phyloP scores from a whole-genome alignment of 2,329 filamentous ascomycete genomes.

The Thelonectria discophora region DNA sequence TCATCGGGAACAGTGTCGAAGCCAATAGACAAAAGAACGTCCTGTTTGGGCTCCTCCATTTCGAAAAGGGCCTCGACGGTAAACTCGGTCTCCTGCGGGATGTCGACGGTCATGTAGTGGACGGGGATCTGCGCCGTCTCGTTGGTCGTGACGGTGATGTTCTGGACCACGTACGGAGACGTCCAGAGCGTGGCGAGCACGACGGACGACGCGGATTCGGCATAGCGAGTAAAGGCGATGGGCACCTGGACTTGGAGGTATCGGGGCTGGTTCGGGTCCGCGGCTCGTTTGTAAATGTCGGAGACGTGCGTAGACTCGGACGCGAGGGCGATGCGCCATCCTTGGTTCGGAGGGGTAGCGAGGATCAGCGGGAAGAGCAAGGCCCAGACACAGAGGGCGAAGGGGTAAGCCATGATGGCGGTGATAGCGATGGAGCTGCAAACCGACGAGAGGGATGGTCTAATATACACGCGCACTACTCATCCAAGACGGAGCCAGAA shows the following conservation, averaged over 20 bases:
- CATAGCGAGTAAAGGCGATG: neutral
- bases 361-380: neutral
- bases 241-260: neutral
- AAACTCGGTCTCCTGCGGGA: neutral
- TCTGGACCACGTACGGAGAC: neutral
- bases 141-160: neutral
- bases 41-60: slow-evolving; percentile 2
- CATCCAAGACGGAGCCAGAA: neutral
- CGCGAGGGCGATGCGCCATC: neutral
- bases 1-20: neutral
- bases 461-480: neutral
- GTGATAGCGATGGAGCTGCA: neutral
- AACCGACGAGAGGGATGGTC: neutral
- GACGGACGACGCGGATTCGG: neutral
- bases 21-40: slow-evolving; percentile 2
- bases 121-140: neutral
- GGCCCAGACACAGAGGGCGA: neutral
- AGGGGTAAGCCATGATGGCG: neutral
- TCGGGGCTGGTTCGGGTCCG: neutral
- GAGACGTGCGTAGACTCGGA: neutral
- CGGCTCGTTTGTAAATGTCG: neutral
- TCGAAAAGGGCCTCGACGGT: neutral
- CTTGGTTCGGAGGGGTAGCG: neutral
- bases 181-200: neutral
- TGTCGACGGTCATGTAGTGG: neutral